Evolutionary conservation across 1,284 basidiomycete genomes (phyloP).

Genomic region (Cryptococcus wingfieldii): DNA sequence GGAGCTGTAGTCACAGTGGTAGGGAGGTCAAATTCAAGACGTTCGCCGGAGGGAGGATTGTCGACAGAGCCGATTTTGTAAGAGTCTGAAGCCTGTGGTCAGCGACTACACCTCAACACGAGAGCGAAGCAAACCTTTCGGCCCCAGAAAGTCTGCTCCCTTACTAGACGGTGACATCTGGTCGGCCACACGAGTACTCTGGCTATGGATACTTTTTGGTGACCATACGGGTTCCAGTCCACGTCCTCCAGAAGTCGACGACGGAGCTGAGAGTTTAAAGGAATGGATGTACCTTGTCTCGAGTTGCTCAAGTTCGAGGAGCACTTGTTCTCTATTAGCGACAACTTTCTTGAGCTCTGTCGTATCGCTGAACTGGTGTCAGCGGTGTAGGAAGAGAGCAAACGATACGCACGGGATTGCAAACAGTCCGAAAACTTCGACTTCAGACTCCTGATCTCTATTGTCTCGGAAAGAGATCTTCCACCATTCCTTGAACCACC

Average conservation of each 20-base stretch:
- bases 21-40: slow-evolving; percentile 3
- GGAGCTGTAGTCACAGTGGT: neutral
- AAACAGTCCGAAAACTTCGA: slow-evolving; percentile 67
- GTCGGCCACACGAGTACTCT: neutral
- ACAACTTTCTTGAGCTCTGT: slow-evolving; percentile 62
- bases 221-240: too few species aligned
- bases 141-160: neutral
- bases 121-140: neutral
- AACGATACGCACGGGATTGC: slow-evolving; percentile 60
- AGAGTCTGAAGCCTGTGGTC: neutral
- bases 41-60: slow-evolving; percentile 1
- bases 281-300: slow-evolving; percentile 71
- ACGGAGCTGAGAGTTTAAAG: slow-evolving; percentile 47
- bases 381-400: neutral
- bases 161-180: too few species aligned
- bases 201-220: too few species aligned
- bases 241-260: too few species aligned
- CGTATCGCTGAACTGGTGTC: slow-evolving; percentile 54
- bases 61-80: slow-evolving; percentile 6
- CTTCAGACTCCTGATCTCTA: slow-evolving; percentile 49
- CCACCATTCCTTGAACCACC: slow-evolving; percentile 6
- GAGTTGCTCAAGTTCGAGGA: slow-evolving; percentile 70
- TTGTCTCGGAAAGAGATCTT: slow-evolving; percentile 24
- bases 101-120: neutral
- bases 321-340: slow-evolving; percentile 64